Percentiles rank a stretch among this genome's conserved stretches.
Evolutionary conservation across 2,329 filamentous ascomycete genomes (phyloP).

Genomic region (Fusarium coicis): DNA sequence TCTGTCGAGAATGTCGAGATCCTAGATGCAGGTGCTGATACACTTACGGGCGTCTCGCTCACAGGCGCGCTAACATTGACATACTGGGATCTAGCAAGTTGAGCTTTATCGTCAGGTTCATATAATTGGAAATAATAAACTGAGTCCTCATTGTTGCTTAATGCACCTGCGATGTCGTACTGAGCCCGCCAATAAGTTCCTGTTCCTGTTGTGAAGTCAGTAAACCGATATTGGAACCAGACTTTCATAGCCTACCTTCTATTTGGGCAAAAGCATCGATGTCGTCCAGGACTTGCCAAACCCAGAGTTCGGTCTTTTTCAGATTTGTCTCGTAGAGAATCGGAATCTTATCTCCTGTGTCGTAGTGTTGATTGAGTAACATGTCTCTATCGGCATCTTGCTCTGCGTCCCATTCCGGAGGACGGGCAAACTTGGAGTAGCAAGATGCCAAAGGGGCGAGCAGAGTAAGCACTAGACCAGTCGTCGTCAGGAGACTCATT

Average conservation of each 20-base stretch:
- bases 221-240: not conserved
- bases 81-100: not conserved
- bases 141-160: not conserved
- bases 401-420: not conserved
- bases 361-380: not conserved
- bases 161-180: fast-evolving
- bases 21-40: not conserved
- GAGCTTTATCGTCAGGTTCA: fast-evolving
- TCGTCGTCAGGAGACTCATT: not conserved
- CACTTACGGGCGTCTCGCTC: fast-evolving
- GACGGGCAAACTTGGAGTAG: not conserved
- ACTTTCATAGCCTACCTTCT: not conserved
- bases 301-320: not conserved
- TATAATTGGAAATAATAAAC: not conserved
- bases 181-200: not conserved
- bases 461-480: not conserved
- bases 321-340: not conserved
- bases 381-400: not conserved
- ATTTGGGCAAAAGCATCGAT: not conserved
- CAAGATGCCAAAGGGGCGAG: not conserved
- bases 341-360: not conserved
- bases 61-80: not conserved
- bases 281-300: not conserved
- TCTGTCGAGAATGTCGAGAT: not conserved
- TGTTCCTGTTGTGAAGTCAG: not conserved